Conservation (phyloP, 148 eudicot species). For the Heliosperma pusillum region DNA sequence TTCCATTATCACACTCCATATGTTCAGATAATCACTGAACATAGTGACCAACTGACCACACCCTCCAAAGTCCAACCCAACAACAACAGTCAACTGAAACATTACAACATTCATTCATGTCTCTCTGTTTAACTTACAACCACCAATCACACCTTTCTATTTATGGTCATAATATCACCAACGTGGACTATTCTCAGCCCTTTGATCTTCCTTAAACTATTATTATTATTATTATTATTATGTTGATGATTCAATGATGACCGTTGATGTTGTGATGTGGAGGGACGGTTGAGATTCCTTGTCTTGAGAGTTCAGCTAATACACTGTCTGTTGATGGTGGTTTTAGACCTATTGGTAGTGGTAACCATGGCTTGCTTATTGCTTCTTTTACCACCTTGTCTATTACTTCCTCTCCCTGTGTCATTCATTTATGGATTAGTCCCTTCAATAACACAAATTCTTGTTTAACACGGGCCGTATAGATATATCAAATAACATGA, state of each 20-base stretch:
- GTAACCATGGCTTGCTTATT: slow-evolving; percentile 86
- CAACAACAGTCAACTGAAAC: slow-evolving; percentile 11
- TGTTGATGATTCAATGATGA: slow-evolving; percentile 8
- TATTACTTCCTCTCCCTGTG: slow-evolving; percentile 68
- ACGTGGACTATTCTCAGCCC: slow-evolving; percentile 32
- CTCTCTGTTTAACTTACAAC: slow-evolving; percentile 32
- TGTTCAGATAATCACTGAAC: slow-evolving; percentile 6
- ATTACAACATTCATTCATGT: slow-evolving; percentile 16
- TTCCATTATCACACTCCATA: slow-evolving; percentile 9
- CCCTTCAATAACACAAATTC: no score
- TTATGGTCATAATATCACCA: slow-evolving; percentile 18
- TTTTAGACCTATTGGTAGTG: slow-evolving; percentile 74
- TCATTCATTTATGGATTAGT: neutral
- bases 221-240: no score
- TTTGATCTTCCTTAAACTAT: neutral
- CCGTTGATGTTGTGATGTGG: slow-evolving; percentile 37
- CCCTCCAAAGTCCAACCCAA: slow-evolving; percentile 16
- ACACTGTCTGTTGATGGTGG: slow-evolving; percentile 77
- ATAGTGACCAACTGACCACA: slow-evolving; percentile 4
- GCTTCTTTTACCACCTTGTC: slow-evolving; percentile 84
- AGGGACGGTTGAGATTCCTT: slow-evolving; percentile 63
- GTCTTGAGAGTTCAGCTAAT: slow-evolving; percentile 59
- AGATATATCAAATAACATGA: no score
- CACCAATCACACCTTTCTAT: slow-evolving; percentile 17
- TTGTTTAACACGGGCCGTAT: no score